phyloP scores from a whole-genome alignment of 2,329 filamentous ascomycete genomes.

The Chalaropsis ovoidea region DNA sequence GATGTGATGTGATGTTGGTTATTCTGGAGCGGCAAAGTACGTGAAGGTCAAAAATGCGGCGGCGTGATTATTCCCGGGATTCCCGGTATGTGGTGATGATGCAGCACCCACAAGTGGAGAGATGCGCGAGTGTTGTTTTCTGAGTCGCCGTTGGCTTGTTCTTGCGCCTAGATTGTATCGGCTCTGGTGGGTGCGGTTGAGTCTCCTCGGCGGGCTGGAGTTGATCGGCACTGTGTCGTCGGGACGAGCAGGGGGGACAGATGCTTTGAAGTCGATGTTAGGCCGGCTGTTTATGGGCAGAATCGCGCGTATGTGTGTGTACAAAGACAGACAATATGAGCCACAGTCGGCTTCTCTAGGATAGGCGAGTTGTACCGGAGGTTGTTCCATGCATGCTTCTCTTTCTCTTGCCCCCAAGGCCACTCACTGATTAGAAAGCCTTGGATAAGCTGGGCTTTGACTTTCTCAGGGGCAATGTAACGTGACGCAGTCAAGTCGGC shows the following conservation, averaged over 20 bases:
- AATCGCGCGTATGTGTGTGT: too few species aligned
- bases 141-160: background rate
- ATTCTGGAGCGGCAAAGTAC: background rate
- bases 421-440: constrained; percentile 9
- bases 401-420: background rate
- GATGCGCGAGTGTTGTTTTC: background rate
- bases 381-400: constrained; percentile 10
- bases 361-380: background rate
- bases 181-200: too few species aligned
- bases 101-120: background rate
- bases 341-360: background rate
- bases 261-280: background rate
- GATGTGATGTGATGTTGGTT: constrained; percentile 27
- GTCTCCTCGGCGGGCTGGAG: background rate
- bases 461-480: constrained; percentile 6
- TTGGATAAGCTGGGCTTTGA: constrained; percentile 11
- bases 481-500: background rate
- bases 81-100: background rate
- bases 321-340: background rate
- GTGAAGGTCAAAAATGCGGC: background rate
- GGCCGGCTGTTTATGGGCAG: background rate
- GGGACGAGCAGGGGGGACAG: background rate
- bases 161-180: background rate
- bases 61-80: background rate
- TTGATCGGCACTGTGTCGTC: background rate